A percentile compares a stretch with the other conserved stretches of the same genome.
Evolutionary conservation across 441 rosid species (phyloP).

Genomic region (Jatropha multifida): DNA sequence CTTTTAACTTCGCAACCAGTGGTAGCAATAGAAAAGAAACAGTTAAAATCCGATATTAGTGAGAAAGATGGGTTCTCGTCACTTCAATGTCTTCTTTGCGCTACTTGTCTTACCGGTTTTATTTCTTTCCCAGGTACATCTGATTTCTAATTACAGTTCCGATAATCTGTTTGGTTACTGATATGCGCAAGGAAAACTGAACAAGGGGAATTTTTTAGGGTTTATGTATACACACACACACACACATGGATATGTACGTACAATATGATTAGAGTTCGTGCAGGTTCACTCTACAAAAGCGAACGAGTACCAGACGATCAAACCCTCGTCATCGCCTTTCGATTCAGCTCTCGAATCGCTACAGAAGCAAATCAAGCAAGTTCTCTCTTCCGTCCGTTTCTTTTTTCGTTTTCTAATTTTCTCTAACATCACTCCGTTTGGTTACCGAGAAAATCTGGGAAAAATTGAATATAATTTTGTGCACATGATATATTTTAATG

Average conservation of each 20-base stretch:
- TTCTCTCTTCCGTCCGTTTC: not conserved
- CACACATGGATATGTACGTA: not conserved
- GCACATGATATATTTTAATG: not conserved
- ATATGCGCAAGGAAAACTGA: not conserved
- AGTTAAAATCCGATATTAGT: no score
- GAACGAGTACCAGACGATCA: slow-evolving; percentile 15
- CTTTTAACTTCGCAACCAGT: not conserved
- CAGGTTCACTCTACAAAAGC: not conserved
- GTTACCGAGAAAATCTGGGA: slow-evolving; percentile 11
- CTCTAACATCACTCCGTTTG: not conserved
- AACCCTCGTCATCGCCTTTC: slow-evolving; percentile 44
- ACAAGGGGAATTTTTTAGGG: not conserved
- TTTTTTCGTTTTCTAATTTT: not conserved
- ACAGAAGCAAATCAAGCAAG: slow-evolving; percentile 51
- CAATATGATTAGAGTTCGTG: not conserved
- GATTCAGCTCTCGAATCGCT: slow-evolving; percentile 44
- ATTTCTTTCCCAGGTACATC: slow-evolving; percentile 19
- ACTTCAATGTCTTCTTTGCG: slow-evolving; percentile 26
- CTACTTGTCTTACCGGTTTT: slow-evolving; percentile 17
- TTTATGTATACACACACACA: not conserved
- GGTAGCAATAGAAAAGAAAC: not conserved
- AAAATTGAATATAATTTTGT: not conserved
- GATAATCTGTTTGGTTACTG: not conserved
- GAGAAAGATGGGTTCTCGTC: slow-evolving; percentile 26
- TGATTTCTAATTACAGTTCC: not conserved